Base-by-base conservation (phyloP, 1,284 basidiomycete genomes). In the Microbotryum saponariae region DNA sequence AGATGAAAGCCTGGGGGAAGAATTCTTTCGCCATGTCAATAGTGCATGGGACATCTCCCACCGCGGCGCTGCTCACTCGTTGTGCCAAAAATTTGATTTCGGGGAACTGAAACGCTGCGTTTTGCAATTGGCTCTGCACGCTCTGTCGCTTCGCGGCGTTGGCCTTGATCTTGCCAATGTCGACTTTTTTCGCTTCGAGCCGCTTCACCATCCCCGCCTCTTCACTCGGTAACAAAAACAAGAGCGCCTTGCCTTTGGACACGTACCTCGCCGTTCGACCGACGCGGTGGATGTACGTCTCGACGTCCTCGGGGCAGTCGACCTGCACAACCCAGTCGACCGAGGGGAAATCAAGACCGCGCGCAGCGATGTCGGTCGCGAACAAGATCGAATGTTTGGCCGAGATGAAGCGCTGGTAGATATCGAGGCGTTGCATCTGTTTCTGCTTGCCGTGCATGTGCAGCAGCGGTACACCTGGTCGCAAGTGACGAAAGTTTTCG, bases 71-170 rank as follows among this genome's bases (percentile, higher is more conserved):
- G 81, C 85, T 65, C 73, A 91, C 91, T 61, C 89, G 79, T 75
- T 98, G 94, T 8, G 87, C 96, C 8, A 98, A 83, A 74, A 97
- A 96, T 76, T 98, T 99, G 76, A 98, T 87, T 75, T 98, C 91
- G 0, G 92, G 89, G 65, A 96, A 92, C 76, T 92, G 86, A 80
- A 98, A 98, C 2, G 89, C 87, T 57, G 97, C 83, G 57, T 85
- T 89, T 76, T 98, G 96, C 60, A 98, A 80, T 76, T 93, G 88
- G 71, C 89, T 89, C 72, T 86, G 81, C 63, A 97, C 86, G 70
- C 82, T 85, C 73, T 89, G 85, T 59, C 89, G 88, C 79, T 91
- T 96, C 77, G 88, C 93, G 65, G 84, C 82, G 73, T 87, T 86
- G 68, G 93, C 88, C 77, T 96, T 97, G 78, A 97, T 94, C 74